A percentile compares a stretch with the other conserved stretches of the same genome.
Evolutionary conservation across 2,329 filamentous ascomycete species (phyloP).

Genomic region (Xylaria sp.): DNA sequence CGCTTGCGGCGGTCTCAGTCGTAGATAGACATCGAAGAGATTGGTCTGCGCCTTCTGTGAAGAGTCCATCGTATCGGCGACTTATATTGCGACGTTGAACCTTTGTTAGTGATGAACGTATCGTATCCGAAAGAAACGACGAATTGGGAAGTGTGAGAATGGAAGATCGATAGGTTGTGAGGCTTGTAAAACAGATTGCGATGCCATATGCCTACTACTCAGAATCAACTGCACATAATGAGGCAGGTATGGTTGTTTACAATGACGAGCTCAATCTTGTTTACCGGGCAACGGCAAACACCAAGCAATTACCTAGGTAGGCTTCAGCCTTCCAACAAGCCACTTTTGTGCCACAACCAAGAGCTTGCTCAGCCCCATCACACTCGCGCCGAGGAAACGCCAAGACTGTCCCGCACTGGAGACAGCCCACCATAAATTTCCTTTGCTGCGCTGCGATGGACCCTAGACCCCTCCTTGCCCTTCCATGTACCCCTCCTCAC

Average conservation of each 20-base stretch:
- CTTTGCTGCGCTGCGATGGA: constrained; percentile 8
- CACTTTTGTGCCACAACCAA: constrained; percentile 17
- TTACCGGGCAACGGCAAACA: constrained; percentile 14
- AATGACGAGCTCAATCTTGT: neutral
- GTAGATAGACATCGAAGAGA: constrained; percentile 92
- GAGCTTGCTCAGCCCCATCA: constrained; percentile 14
- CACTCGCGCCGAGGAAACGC: constrained; percentile 14
- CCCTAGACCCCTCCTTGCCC: constrained; percentile 1
- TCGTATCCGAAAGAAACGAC: no score
- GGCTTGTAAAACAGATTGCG: neutral
- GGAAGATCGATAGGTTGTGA: neutral
- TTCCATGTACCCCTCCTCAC: constrained; percentile 15
- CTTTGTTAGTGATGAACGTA: neutral
- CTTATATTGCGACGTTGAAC: constrained; percentile 7
- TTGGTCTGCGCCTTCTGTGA: constrained; percentile 59
- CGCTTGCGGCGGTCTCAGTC: constrained; percentile 75
- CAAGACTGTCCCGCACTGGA: constrained; percentile 29
- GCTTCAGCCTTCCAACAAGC: no score
- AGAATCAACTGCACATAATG: neutral
- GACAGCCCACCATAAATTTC: neutral
- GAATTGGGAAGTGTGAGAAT: neutral
- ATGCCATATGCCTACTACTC: neutral
- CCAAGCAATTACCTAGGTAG: neutral
- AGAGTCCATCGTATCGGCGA: constrained; percentile 52
- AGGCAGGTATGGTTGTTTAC: constrained; percentile 11